A percentile compares a stretch with the other conserved stretches of the same genome.
Conservation (phyloP, 2,329 filamentous ascomycete species). For the Knufia petricola region DNA sequence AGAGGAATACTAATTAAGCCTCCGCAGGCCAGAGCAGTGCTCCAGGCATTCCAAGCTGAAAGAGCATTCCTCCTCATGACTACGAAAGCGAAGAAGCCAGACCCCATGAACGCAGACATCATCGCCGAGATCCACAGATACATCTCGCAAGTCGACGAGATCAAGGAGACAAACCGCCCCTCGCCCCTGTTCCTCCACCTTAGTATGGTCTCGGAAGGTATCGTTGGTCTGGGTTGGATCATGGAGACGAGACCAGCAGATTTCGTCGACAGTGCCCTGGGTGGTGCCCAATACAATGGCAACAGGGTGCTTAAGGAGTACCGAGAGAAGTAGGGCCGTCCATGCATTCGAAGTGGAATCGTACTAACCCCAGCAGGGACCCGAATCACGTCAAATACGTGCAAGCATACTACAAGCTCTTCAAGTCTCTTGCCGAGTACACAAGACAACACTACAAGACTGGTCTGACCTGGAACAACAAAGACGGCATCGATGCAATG, state of each 20-base stretch:
- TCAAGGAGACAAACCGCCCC: slow-evolving; percentile 72
- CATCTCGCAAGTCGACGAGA: slow-evolving; percentile 66
- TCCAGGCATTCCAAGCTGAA: slow-evolving; percentile 68
- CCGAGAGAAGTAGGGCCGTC: slow-evolving; percentile 59
- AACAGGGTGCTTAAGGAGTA: slow-evolving; percentile 87
- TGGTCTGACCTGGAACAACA: slow-evolving; percentile 78
- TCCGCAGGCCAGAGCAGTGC: slow-evolving; percentile 44
- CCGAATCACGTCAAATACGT: slow-evolving; percentile 77
- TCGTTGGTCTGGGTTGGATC: slow-evolving; percentile 84
- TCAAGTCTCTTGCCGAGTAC: slow-evolving; percentile 73
- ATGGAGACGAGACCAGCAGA: slow-evolving; percentile 74
- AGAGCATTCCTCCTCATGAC: slow-evolving; percentile 79
- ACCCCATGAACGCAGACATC: slow-evolving; percentile 61
- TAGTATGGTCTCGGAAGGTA: slow-evolving; percentile 79
- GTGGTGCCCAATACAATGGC: slow-evolving; percentile 83
- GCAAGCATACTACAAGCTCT: slow-evolving; percentile 83
- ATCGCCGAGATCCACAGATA: slow-evolving; percentile 79
- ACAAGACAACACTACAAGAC: slow-evolving; percentile 71
- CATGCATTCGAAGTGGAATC: neutral
- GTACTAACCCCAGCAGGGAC: slow-evolving; percentile 47
- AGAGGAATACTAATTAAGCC: neutral
- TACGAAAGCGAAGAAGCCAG: slow-evolving; percentile 86
- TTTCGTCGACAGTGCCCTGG: slow-evolving; percentile 72
- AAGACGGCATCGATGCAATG: slow-evolving; percentile 60
- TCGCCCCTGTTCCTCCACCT: slow-evolving; percentile 71